Evolutionary conservation across 2,329 filamentous ascomycete genomes (phyloP).

Genomic region (Aphanocladium album): DNA sequence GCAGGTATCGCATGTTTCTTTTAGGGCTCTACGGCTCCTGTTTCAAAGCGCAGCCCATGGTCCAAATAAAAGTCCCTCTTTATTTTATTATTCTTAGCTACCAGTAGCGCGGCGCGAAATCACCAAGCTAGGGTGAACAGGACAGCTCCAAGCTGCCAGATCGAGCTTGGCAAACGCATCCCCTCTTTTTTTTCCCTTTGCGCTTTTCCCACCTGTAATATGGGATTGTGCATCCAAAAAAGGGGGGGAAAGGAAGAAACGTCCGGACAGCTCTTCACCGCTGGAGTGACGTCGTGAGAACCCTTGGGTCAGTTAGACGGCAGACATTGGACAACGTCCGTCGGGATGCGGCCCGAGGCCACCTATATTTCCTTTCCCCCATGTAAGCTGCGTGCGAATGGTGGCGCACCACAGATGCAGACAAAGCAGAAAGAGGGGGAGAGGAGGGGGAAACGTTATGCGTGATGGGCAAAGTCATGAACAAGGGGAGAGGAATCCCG

Average conservation of each 20-base stretch:
- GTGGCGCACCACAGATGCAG: neutral
- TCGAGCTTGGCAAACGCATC: neutral
- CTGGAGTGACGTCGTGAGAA: slow-evolving; percentile 8
- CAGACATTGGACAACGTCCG: neutral
- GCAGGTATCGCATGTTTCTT: neutral
- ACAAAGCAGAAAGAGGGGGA: neutral
- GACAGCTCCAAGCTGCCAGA: neutral
- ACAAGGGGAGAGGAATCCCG: too few species aligned
- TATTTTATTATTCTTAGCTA: neutral
- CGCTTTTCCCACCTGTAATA: neutral
- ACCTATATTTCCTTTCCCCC: neutral
- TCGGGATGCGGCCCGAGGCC: neutral
- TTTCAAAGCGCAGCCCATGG: too few species aligned
- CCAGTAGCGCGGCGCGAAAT: neutral
- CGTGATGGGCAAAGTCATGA: too few species aligned
- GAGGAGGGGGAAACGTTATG: too few species aligned
- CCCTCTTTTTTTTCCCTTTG: neutral
- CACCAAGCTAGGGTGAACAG: neutral
- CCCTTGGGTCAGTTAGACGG: neutral
- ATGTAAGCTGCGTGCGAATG: neutral
- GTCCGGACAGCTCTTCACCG: neutral
- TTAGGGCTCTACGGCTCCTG: neutral
- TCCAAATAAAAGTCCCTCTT: neutral
- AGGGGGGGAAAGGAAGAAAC: neutral
- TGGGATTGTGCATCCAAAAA: neutral